phyloP scores from a whole-genome alignment of 2,329 filamentous ascomycete genomes.

The Claviceps fusiformis region DNA sequence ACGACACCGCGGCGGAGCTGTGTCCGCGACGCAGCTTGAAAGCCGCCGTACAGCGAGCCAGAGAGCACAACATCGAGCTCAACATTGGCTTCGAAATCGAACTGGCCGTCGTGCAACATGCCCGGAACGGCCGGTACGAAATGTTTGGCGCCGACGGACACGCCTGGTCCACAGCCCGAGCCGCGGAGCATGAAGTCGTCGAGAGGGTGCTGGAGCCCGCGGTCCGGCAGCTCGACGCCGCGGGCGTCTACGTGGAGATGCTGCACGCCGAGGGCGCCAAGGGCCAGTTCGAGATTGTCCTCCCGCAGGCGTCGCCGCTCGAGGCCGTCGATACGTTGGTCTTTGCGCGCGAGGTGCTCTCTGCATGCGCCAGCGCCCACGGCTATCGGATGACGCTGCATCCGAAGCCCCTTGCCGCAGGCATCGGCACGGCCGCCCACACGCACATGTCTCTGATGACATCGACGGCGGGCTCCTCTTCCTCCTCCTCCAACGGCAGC shows the following conservation, averaged over 20 bases:
- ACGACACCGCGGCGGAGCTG: conserved; percentile 33
- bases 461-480: conserved; percentile 8
- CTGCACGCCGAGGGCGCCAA: conserved; percentile 61
- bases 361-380: conserved; percentile 46
- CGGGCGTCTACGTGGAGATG: conserved; percentile 55
- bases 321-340: conserved; percentile 59
- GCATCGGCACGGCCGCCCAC: conserved; percentile 53
- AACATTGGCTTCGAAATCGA: conserved; percentile 73
- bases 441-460: conserved; percentile 51
- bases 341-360: conserved; percentile 56
- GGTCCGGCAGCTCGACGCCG: conserved; percentile 40
- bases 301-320: conserved; percentile 49
- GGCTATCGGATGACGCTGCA: conserved; percentile 58
- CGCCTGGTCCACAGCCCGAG: conserved; percentile 55
- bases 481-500: not conserved
- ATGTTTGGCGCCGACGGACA: conserved; percentile 47
- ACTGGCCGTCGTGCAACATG: conserved; percentile 51
- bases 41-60: conserved; percentile 36
- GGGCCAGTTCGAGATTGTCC: conserved; percentile 66
- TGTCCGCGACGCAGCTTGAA: conserved; percentile 57
- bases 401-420: conserved; percentile 49
- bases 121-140: conserved; percentile 20
- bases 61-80: conserved; percentile 40
- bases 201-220: conserved; percentile 52
- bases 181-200: conserved; percentile 44